phyloP scores from a whole-genome alignment of 805 yeast genomes.

The Deakozyma indianensis region DNA sequence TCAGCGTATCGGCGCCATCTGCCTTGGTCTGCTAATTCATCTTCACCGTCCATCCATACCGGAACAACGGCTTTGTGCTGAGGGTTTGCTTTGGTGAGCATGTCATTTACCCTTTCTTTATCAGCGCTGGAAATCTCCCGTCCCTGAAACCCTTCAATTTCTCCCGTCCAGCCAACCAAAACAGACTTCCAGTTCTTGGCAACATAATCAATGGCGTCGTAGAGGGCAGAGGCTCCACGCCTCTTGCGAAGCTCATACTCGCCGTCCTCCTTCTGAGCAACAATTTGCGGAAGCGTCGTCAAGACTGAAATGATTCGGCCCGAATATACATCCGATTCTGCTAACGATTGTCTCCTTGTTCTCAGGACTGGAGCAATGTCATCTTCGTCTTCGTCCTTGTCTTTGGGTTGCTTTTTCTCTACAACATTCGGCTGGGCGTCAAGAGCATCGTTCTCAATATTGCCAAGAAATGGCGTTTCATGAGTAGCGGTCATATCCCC shows the following conservation, averaged over 20 bases:
- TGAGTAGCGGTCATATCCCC: not conserved
- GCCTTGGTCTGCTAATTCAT: constrained; percentile 31
- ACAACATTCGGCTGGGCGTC: not conserved
- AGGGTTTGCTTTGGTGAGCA: constrained; percentile 31
- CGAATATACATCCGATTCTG: constrained; percentile 18
- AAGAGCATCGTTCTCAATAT: not conserved
- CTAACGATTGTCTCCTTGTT: not conserved
- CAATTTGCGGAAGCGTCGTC: constrained; percentile 53
- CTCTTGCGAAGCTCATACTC: constrained; percentile 33
- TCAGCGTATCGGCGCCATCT: constrained; percentile 89
- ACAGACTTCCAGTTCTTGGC: constrained; percentile 66
- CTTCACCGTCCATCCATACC: constrained; percentile 71
- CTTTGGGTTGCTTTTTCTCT: not conserved
- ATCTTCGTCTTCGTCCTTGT: not conserved
- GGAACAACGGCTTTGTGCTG: constrained; percentile 28
- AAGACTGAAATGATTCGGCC: constrained; percentile 59
- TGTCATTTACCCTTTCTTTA: constrained; percentile 66
- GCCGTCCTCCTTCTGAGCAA: constrained; percentile 27
- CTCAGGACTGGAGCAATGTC: not conserved
- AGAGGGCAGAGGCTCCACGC: constrained; percentile 75
- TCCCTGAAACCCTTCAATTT: constrained; percentile 25
- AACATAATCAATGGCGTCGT: constrained; percentile 53
- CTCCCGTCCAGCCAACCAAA: constrained; percentile 90
- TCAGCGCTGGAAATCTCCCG: constrained; percentile 25
- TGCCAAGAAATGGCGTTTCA: constrained; percentile 1